Evolutionary conservation across 2,329 filamentous ascomycete species (phyloP).

Genomic region (Exophiala phaeomuriformis): DNA sequence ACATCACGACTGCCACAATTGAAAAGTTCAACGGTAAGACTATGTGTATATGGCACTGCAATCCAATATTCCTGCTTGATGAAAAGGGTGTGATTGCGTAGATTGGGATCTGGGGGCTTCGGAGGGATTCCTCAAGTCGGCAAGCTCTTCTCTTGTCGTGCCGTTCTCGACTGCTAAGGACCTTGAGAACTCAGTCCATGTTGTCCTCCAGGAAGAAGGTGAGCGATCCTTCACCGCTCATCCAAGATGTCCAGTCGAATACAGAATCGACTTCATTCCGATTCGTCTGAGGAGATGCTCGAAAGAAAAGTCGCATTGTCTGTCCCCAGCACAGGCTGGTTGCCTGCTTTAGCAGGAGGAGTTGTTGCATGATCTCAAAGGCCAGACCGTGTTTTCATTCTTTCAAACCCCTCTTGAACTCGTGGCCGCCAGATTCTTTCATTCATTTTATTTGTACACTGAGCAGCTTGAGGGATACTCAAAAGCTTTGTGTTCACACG

Average conservation of each 20-base stretch:
- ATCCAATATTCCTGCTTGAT: no score
- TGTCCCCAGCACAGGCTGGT: conserved; percentile 13
- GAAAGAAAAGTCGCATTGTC: conserved; percentile 9
- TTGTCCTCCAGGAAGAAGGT: not conserved
- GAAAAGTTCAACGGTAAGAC: no score
- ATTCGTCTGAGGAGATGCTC: conserved; percentile 14
- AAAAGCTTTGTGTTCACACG: conserved; percentile 7
- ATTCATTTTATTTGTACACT: not conserved
- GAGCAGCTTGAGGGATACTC: not conserved
- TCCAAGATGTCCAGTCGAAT: conserved; percentile 6
- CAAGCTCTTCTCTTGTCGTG: no score
- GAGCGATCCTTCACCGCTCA: conserved; percentile 19
- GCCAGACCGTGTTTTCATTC: not conserved
- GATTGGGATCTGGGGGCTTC: no score
- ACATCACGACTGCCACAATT: no score
- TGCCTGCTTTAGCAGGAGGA: conserved; percentile 10
- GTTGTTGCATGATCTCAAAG: conserved; percentile 12
- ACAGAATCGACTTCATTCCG: conserved; percentile 5
- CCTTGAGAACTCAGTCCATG: no score
- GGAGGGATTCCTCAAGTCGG: no score
- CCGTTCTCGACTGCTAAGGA: no score
- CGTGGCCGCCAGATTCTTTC: not conserved
- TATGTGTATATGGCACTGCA: no score
- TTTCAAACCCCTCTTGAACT: not conserved
- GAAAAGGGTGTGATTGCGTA: no score